These are phyloP conservation scores for Psilocybe cubensis DNA, from an alignment of 768 basidiomycete species.

Conservation along the genomic window DNA sequence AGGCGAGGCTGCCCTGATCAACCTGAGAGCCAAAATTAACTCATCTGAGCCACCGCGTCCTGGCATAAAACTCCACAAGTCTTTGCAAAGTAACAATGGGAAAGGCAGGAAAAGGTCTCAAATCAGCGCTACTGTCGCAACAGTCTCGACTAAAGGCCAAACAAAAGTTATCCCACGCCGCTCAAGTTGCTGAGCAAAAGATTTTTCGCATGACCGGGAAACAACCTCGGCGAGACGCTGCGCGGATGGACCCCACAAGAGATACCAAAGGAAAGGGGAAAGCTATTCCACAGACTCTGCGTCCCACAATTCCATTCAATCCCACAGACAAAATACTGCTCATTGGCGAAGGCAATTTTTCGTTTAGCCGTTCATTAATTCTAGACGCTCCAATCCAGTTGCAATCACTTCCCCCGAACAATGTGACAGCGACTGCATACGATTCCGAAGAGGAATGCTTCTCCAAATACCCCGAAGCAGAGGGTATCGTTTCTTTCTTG, in stretches of 20 bases:
- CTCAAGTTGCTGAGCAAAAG: slow-evolving; percentile 54
- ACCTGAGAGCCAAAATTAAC: neutral
- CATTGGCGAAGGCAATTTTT: slow-evolving; percentile 95
- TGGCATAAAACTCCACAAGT: neutral
- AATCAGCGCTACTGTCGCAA: slow-evolving; percentile 69
- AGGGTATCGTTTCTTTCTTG: slow-evolving; percentile 58
- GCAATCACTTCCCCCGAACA: slow-evolving; percentile 58
- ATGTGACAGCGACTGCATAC: slow-evolving; percentile 84
- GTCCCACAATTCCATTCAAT: slow-evolving; percentile 66
- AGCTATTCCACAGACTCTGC: slow-evolving; percentile 24
- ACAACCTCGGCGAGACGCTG: neutral
- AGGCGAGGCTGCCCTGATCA: neutral
- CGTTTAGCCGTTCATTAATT: slow-evolving; percentile 80
- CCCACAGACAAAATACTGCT: slow-evolving; percentile 72
- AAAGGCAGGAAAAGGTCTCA: slow-evolving; percentile 60
- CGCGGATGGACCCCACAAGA: slow-evolving; percentile 1
- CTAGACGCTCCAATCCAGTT: slow-evolving; percentile 48
- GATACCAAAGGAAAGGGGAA: slow-evolving; percentile 41
- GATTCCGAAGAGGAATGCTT: slow-evolving; percentile 80
- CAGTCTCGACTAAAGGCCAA: slow-evolving; percentile 68
- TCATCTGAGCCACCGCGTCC: neutral
- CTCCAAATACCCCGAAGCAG: slow-evolving; percentile 80
- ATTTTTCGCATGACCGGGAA: slow-evolving; percentile 32
- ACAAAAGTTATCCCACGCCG: slow-evolving; percentile 54
- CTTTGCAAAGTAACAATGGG: slow-evolving; percentile 34